A percentile compares a stretch with the other conserved stretches of the same genome.
These are phyloP conservation scores for Phytophthora syringae DNA, from an alignment of 352 stramenopile genomes.

Conservation along the genomic window DNA sequence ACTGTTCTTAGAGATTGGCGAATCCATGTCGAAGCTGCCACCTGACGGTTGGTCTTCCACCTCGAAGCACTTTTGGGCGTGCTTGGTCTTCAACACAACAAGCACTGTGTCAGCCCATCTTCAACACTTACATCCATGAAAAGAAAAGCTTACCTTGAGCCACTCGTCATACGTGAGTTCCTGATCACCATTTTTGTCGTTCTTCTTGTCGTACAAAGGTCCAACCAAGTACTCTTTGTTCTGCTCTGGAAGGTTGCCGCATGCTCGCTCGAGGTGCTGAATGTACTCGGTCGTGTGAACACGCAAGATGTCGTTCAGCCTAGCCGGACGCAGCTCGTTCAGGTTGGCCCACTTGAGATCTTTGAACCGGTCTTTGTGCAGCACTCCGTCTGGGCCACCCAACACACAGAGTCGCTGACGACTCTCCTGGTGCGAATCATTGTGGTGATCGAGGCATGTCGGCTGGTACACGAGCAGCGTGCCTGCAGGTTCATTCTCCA, in stretches of 20 bases:
- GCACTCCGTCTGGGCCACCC: slow-evolving; percentile 65
- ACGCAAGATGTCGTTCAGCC: slow-evolving; percentile 63
- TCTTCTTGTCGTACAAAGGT: slow-evolving; percentile 39
- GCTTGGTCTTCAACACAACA: slow-evolving; percentile 37
- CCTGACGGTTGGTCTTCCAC: slow-evolving; percentile 52
- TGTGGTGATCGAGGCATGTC: slow-evolving; percentile 78
- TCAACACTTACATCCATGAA: background rate
- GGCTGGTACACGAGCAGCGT: slow-evolving; percentile 75
- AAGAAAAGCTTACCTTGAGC: slow-evolving; percentile 42
- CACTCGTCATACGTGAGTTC: slow-evolving; percentile 51
- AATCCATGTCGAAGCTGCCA: slow-evolving; percentile 69
- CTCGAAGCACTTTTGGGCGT: slow-evolving; percentile 56
- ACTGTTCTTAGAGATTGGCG: slow-evolving; percentile 66
- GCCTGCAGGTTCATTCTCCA: slow-evolving; percentile 36
- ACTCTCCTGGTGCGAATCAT: slow-evolving; percentile 78
- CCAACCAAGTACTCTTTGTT: slow-evolving; percentile 53
- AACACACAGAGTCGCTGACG: slow-evolving; percentile 59
- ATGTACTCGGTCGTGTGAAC: slow-evolving; percentile 75
- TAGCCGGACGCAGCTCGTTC: slow-evolving; percentile 53
- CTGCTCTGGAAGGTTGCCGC: slow-evolving; percentile 51
- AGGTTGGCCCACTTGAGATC: slow-evolving; percentile 69
- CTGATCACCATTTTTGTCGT: slow-evolving; percentile 15
- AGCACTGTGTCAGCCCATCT: slow-evolving; percentile 1
- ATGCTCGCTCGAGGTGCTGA: slow-evolving; percentile 56
- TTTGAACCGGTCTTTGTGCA: slow-evolving; percentile 67